These are phyloP conservation scores for Fistulinella cinereoalba DNA, from an alignment of 1,284 basidiomycete genomes.

Conservation along the genomic window DNA sequence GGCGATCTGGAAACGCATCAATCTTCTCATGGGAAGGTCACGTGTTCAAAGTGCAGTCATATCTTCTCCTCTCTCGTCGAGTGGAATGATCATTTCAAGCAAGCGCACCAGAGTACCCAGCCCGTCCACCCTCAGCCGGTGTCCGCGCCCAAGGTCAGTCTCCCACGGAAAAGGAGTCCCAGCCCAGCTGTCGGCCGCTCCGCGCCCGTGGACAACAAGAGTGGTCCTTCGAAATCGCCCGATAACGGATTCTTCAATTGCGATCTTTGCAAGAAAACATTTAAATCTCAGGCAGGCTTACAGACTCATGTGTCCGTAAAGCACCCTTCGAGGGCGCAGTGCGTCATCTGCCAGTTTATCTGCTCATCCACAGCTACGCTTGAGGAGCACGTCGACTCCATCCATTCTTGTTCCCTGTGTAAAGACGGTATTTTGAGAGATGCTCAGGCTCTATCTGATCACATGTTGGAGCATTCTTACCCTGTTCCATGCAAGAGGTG, in stretches of 20 bases:
- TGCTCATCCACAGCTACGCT: constrained; percentile 25
- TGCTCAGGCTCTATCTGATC: constrained; percentile 26
- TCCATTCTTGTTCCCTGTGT: constrained; percentile 29
- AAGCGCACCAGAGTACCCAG: constrained; percentile 13
- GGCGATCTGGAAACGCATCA: constrained; percentile 25
- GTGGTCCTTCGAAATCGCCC: constrained; percentile 1
- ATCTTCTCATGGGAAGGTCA: constrained; percentile 18
- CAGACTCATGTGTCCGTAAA: constrained; percentile 26
- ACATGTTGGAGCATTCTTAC: constrained; percentile 27
- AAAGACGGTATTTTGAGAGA: constrained; percentile 29
- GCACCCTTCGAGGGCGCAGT: constrained; percentile 22
- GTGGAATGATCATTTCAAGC: constrained; percentile 29
- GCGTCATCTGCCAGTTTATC: constrained; percentile 25
- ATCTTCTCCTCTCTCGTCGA: constrained; percentile 24
- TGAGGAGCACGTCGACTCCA: constrained; percentile 25
- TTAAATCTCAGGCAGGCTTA: constrained; percentile 23
- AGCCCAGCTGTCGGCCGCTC: constrained; percentile 17
- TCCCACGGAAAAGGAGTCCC: constrained; percentile 8
- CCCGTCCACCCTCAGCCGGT: constrained; percentile 6
- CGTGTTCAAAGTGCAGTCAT: constrained; percentile 28
- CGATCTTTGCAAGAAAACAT: constrained; percentile 27
- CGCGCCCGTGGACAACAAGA: constrained; percentile 14
- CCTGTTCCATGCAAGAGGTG: constrained; percentile 27
- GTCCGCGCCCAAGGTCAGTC: not conserved
- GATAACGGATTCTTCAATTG: constrained; percentile 18